Evolutionary conservation across 306 rosid genomes (phyloP).

Genomic region (Astragalus membranaceus): DNA sequence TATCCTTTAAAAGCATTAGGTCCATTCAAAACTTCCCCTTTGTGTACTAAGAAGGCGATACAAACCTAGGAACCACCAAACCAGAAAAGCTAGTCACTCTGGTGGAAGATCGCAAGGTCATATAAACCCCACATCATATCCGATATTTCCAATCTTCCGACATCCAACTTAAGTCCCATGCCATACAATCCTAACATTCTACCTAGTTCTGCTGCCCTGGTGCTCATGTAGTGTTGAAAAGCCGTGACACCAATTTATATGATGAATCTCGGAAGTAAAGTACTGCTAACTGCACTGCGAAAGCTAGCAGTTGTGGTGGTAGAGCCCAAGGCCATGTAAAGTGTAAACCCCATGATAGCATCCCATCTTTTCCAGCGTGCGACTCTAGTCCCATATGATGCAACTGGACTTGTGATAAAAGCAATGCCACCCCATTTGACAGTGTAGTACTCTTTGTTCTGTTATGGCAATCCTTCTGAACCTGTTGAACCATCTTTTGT

Average conservation of each 20-base stretch:
- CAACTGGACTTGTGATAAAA: background rate
- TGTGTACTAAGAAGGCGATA: background rate
- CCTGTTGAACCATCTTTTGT: conserved; percentile 14
- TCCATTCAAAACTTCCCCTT: background rate
- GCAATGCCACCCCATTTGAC: background rate
- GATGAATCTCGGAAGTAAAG: background rate
- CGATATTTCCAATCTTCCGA: background rate
- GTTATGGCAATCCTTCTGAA: conserved; percentile 18
- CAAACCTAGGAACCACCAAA: background rate
- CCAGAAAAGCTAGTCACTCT: background rate
- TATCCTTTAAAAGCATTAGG: background rate
- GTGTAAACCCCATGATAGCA: background rate
- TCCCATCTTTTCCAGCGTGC: background rate
- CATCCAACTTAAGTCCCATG: background rate
- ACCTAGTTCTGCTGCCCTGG: background rate
- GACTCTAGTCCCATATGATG: background rate
- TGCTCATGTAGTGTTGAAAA: background rate
- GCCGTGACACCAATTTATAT: background rate
- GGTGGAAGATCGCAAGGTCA: background rate
- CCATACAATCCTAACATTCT: background rate
- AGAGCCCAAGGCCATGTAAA: background rate
- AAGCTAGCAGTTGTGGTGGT: background rate
- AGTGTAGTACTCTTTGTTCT: background rate
- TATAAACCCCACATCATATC: background rate
- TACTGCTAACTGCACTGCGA: background rate